Conservation (phyloP, 2,329 filamentous ascomycete species). For the Trichophyton rubrum region DNA sequence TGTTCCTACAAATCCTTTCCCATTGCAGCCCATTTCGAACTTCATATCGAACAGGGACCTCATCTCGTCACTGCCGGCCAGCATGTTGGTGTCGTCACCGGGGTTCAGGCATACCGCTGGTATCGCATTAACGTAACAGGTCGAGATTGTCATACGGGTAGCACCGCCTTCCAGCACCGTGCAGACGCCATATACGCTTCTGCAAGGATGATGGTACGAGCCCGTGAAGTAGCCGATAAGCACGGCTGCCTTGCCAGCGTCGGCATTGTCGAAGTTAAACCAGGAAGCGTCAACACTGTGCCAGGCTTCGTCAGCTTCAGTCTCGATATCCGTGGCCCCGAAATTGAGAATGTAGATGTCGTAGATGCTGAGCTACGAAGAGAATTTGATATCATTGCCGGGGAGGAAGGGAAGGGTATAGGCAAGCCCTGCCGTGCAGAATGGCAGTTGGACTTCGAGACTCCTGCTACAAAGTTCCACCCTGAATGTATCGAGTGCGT, state of each 20-base stretch:
- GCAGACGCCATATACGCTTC: slow-evolving; percentile 58
- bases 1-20: slow-evolving; percentile 49
- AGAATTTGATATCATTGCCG: slow-evolving; percentile 49
- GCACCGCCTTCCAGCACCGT: slow-evolving; percentile 54
- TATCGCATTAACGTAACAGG: slow-evolving; percentile 54
- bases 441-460: slow-evolving; percentile 50
- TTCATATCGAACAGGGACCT: slow-evolving; percentile 77
- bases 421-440: slow-evolving; percentile 42
- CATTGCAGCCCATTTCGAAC: slow-evolving; percentile 66
- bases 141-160: slow-evolving; percentile 61
- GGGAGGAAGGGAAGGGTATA: slow-evolving; percentile 42
- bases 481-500: slow-evolving; percentile 55
- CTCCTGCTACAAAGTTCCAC: slow-evolving; percentile 52
- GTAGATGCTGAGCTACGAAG: slow-evolving; percentile 45
- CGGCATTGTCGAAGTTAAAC: slow-evolving; percentile 54
- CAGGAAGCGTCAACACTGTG: slow-evolving; percentile 62
- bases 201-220: slow-evolving; percentile 53
- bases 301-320: slow-evolving; percentile 55
- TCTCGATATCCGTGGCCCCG: slow-evolving; percentile 52
- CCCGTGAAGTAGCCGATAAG: slow-evolving; percentile 49
- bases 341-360: slow-evolving; percentile 44
- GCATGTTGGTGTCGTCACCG: slow-evolving; percentile 57
- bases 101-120: slow-evolving; percentile 66
- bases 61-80: slow-evolving; percentile 53
- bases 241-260: slow-evolving; percentile 54